Evolutionary conservation across 306 rosid genomes (phyloP).

Genomic region (Prunus dulcis): DNA sequence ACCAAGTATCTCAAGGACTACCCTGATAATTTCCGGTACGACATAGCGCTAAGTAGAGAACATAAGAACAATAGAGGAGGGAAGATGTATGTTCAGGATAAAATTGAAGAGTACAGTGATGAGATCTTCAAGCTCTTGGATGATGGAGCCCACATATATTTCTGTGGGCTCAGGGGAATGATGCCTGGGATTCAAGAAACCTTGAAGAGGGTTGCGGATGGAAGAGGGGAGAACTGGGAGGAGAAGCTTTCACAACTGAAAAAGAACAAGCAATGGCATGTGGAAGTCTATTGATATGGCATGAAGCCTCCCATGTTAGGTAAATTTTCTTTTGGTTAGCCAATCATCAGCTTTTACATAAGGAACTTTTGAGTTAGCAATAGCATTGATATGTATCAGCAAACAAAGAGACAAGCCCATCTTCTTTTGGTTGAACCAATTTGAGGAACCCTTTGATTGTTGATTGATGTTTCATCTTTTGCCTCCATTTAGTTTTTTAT

Average conservation of each 20-base stretch:
- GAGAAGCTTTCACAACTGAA: constrained; percentile 84
- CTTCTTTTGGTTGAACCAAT: constrained; percentile 22
- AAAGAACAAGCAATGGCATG: constrained; percentile 99
- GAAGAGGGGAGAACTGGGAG: constrained; percentile 91
- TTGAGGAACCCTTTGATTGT: constrained; percentile 7
- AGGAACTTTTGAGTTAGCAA: constrained; percentile 24
- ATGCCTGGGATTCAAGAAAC: constrained; percentile 99
- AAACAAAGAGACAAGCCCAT: constrained; percentile 17
- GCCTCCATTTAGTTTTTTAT: not conserved
- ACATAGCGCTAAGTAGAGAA: constrained; percentile 86
- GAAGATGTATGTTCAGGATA: constrained; percentile 97
- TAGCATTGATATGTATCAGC: constrained; percentile 26
- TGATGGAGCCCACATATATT: constrained; percentile 87
- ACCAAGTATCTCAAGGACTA: constrained; percentile 74
- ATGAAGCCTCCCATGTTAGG: constrained; percentile 8
- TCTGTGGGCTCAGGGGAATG: constrained; percentile 98
- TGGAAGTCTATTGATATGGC: constrained; percentile 75
- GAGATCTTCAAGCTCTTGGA: constrained; percentile 84
- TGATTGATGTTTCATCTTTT: not conserved
- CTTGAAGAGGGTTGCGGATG: constrained; percentile 78
- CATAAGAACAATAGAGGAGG: constrained; percentile 85
- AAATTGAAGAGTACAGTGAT: constrained; percentile 93
- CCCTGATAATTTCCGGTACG: constrained; percentile 73
- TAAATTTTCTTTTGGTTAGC: not conserved
- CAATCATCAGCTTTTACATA: constrained; percentile 22